Evolutionary conservation across 163 green algal genomes (phyloP).

Genomic region (Chlamydomonas reinhardtii): DNA sequence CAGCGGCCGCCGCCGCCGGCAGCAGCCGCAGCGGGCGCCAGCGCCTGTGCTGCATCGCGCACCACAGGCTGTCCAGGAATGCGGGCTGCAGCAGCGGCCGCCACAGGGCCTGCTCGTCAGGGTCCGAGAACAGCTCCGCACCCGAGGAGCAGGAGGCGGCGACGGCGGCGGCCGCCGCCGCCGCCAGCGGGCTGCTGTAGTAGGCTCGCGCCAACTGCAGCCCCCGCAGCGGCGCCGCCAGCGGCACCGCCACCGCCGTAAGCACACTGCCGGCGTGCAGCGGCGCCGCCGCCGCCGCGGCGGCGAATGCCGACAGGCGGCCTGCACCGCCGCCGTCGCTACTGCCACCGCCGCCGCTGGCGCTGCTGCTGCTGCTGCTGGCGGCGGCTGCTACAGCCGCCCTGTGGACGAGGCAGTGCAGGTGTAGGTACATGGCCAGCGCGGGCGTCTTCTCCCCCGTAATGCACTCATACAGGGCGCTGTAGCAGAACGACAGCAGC

Average conservation of each 20-base stretch:
- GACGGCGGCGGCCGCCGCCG: background rate
- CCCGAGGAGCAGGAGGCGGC: background rate
- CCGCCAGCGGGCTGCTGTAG: conserved; percentile 13
- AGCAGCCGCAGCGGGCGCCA: conserved; percentile 42
- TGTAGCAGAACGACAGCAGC: conserved; percentile 68
- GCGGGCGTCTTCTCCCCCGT: conserved; percentile 74
- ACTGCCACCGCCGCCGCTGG: too few relatives aligned
- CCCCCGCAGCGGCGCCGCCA: conserved; percentile 15
- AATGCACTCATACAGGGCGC: conserved; percentile 80
- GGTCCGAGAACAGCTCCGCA: conserved; percentile 1
- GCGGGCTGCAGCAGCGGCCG: conserved; percentile 66
- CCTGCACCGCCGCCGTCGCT: background rate
- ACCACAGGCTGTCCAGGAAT: conserved; percentile 68
- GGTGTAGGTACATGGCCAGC: conserved; percentile 73
- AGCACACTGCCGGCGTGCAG: conserved; percentile 52
- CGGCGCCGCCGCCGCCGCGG: background rate
- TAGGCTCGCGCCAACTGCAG: conserved; percentile 2
- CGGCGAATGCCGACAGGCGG: background rate
- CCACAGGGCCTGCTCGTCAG: conserved; percentile 58
- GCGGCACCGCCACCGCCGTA: conserved; percentile 21
- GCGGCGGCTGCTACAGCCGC: conserved; percentile 2
- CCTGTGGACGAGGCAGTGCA: conserved; percentile 65
- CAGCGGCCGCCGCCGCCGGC: background rate
- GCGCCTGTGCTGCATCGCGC: conserved; percentile 51
- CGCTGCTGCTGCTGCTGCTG: background rate